Percentiles rank a stretch among this genome's conserved stretches.
Conservation (phyloP, 2,329 filamentous ascomycete genomes). For the Gyromitra esculenta region DNA sequence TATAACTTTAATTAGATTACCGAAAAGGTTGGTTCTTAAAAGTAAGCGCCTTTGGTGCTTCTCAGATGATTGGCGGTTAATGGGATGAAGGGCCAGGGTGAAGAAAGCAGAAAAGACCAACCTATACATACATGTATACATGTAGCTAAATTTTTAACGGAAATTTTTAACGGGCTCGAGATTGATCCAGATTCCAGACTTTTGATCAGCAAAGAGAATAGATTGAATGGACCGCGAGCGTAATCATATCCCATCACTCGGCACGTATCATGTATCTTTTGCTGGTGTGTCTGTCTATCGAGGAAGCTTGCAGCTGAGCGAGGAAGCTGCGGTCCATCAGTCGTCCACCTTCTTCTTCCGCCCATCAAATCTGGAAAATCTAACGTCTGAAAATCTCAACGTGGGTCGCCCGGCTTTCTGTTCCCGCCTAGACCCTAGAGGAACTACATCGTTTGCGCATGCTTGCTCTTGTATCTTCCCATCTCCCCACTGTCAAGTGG, state of each 20-base stretch:
- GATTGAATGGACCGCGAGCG: background rate
- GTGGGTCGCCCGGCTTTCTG: background rate
- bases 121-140: background rate
- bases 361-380: background rate
- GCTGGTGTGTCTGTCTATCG: too few relatives aligned
- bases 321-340: background rate
- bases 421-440: background rate
- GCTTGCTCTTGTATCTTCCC: too few relatives aligned
- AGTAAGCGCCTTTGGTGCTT: too few relatives aligned
- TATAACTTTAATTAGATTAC: too few relatives aligned
- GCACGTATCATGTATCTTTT: background rate
- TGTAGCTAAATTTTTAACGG: background rate
- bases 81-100: too few relatives aligned
- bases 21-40: too few relatives aligned
- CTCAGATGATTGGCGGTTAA: too few relatives aligned
- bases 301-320: too few relatives aligned
- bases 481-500: too few relatives aligned
- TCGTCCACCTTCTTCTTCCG: background rate
- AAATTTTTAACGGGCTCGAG: background rate
- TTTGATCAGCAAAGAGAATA: background rate
- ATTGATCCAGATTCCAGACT: too few relatives aligned
- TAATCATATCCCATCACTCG: background rate
- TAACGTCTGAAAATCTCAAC: background rate
- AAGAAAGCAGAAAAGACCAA: background rate
- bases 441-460: background rate